Evolutionary conservation across 805 yeast genomes (phyloP).

Genomic region (Myxozyma monticola): DNA sequence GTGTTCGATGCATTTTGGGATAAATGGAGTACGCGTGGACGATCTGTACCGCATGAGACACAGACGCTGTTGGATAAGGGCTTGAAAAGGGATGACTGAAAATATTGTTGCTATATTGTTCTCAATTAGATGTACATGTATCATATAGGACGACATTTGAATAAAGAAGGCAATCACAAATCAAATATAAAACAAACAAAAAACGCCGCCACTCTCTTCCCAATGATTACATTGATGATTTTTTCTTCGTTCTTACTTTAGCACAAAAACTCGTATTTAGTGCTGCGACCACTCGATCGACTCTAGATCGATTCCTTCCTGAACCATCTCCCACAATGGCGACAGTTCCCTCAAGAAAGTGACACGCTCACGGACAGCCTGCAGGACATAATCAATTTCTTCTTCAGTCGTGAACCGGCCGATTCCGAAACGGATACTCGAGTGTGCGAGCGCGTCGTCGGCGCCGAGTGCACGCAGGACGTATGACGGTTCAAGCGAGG

Average conservation of each 20-base stretch:
- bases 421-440: slow-evolving; percentile 95
- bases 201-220: no score
- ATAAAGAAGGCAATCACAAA: no score
- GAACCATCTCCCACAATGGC: slow-evolving; percentile 99
- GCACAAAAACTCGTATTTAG: slow-evolving; percentile 38
- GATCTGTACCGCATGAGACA: slow-evolving; percentile 10
- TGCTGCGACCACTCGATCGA: slow-evolving; percentile 99
- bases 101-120: no score
- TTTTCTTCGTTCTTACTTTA: no score
- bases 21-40: slow-evolving; percentile 16
- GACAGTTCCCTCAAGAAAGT: slow-evolving; percentile 86
- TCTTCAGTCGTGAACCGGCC: slow-evolving; percentile 97
- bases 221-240: no score
- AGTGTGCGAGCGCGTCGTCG: slow-evolving; percentile 93
- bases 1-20: slow-evolving; percentile 15
- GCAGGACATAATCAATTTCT: slow-evolving; percentile 89
- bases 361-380: slow-evolving; percentile 86
- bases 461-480: slow-evolving; percentile 96
- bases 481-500: slow-evolving; percentile 95
- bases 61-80: slow-evolving; percentile 26
- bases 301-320: slow-evolving; percentile 93
- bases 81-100: slow-evolving; percentile 19
- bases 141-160: no score
- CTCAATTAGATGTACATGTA: no score
- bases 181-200: no score